Evolutionary conservation across 106 monocot genomes (phyloP), one percentile per base, ranked within the genome.

Genomic region (Gastrodia elata): DNA sequence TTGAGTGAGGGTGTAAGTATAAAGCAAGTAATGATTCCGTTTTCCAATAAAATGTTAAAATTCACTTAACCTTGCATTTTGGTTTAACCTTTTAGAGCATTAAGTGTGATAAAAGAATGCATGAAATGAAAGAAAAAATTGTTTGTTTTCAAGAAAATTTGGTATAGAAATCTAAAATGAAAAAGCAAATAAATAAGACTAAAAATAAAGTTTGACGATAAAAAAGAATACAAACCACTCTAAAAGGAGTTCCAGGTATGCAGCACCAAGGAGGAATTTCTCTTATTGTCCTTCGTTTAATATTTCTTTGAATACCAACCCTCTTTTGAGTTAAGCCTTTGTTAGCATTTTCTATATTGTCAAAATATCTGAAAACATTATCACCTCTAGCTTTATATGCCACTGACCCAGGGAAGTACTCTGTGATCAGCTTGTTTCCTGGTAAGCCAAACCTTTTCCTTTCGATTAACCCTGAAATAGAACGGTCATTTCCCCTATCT

Each of bases 211-310:
- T n/a, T n/a, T n/a, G n/a, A n/a, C n/a, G 33, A 8, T 1, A 40
- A 0, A n/a, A 40, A 39, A 25, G 1, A 18, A 25, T 69, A 8
- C 37, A 68, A 90, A 98, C 97, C 93, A 98, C 97, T 72, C 93
- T 83, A 79, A 98, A 98, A 75, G 89, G 82, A 59, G 97, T 98
- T 75, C 97, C 97, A 70, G 97, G 84, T 74, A 98, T 77, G 70
- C 81, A 85, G 82, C 97, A 98, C 97, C 97, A 98, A 38, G 87
- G 55, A 18, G 97, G 91, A 69, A 74, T 78, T 67, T 98, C 93
- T 87, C 68, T 77, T 11, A 58, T 52, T 73, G 77, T 83, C 72
- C 78, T 68, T 58, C 74, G 83, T 9, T 27, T 64, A 33, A 18
- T 49, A 69, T 20, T 16, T 56, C 68, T 79, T 27, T 64, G 84